phyloP scores from a whole-genome alignment of 2,329 filamentous ascomycete genomes.

The Penicillium sp. region DNA sequence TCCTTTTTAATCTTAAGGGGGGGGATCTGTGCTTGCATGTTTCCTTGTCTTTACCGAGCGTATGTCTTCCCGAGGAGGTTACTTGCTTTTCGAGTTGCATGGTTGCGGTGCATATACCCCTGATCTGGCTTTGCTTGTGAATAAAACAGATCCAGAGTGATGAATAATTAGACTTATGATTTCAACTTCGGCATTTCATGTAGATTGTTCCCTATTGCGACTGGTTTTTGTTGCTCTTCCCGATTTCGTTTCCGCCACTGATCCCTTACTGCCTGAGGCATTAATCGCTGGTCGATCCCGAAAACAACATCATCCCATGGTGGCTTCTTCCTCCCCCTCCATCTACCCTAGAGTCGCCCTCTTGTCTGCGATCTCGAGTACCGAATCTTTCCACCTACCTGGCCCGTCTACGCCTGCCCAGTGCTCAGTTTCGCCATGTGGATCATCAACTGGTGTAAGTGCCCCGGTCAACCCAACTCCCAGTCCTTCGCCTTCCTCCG shows the following conservation, averaged over 20 bases:
- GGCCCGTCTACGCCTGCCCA: constrained; percentile 1
- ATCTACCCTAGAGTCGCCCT: constrained; percentile 14
- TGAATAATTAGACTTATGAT: constrained; percentile 7
- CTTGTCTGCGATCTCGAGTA: constrained; percentile 11
- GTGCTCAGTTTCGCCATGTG: constrained; percentile 57
- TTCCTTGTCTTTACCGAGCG: constrained; percentile 8
- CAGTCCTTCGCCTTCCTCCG: constrained; percentile 7
- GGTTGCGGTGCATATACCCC: constrained; percentile 32
- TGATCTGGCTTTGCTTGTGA: constrained; percentile 27
- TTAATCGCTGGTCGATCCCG: constrained; percentile 13
- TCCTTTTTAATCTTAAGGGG: constrained; percentile 17
- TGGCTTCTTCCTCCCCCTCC: constrained; percentile 28
- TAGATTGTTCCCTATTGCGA: neutral
- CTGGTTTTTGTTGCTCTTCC: constrained; percentile 12
- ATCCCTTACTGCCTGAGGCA: constrained; percentile 19
- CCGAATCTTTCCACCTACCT: constrained; percentile 3
- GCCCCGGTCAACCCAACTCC: constrained; percentile 7
- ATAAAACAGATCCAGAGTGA: constrained; percentile 13
- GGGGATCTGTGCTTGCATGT: constrained; percentile 15
- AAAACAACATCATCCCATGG: constrained; percentile 27
- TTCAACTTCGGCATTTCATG: neutral
- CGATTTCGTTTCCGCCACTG: constrained; percentile 12
- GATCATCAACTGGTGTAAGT: constrained; percentile 91
- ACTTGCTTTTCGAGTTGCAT: constrained; percentile 25
- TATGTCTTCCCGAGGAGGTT: constrained; percentile 15